These are phyloP conservation scores for Verticillium isaacii DNA, from an alignment of 2,329 filamentous ascomycete species.

Conservation along the genomic window DNA sequence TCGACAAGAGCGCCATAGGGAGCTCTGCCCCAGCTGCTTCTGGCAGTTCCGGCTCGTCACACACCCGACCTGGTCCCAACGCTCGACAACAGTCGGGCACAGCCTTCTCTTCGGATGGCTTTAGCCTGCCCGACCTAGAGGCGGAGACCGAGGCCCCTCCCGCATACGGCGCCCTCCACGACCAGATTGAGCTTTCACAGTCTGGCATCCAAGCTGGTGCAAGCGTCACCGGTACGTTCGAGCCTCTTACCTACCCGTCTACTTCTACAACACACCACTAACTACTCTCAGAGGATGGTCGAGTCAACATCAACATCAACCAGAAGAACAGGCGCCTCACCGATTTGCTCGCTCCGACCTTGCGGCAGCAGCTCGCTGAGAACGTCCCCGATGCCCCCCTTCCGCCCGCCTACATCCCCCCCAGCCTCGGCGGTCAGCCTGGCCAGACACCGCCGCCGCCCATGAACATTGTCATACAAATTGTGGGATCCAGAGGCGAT, in stretches of 20 bases:
- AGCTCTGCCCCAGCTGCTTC: neutral
- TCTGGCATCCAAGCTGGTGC: conserved; percentile 60
- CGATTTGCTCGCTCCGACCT: conserved; percentile 60
- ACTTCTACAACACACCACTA: conserved; percentile 2
- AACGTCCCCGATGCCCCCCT: conserved; percentile 39
- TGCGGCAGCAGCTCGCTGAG: conserved; percentile 51
- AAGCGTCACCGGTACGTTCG: conserved; percentile 44
- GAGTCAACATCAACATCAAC: conserved; percentile 75
- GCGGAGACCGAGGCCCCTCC: conserved; percentile 41
- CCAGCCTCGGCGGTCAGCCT: conserved; percentile 62
- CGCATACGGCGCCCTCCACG: conserved; percentile 53
- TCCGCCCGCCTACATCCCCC: conserved; percentile 67
- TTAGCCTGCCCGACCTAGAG: conserved; percentile 35
- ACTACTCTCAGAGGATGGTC: conserved; percentile 57
- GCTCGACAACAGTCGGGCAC: conserved; percentile 20
- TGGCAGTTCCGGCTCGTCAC: neutral
- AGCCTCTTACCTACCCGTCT: neutral
- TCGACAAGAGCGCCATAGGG: conserved; percentile 5
- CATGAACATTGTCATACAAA: conserved; percentile 69
- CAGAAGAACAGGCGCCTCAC: conserved; percentile 59
- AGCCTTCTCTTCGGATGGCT: conserved; percentile 31
- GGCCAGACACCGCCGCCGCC: conserved; percentile 51
- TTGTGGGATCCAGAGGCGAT: conserved; percentile 70
- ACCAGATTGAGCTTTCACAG: conserved; percentile 55
- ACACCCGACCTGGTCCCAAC: conserved; percentile 4